phyloP scores from a whole-genome alignment of 2,329 filamentous ascomycete genomes.

The Penicillium sp. region DNA sequence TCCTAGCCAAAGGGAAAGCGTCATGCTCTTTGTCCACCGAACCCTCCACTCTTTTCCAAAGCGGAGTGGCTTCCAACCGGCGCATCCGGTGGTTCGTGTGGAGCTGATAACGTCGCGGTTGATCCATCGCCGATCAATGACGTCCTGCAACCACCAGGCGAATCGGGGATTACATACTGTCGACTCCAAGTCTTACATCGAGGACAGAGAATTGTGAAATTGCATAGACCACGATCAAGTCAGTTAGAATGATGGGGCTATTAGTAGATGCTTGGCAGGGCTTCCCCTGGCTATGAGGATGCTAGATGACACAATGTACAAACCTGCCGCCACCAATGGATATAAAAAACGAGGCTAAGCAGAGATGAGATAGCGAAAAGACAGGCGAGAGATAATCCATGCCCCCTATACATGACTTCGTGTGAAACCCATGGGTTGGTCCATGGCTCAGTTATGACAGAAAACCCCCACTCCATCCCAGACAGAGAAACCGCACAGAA shows the following conservation, averaged over 20 bases:
- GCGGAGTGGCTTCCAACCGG: too few species aligned
- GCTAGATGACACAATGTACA: constrained; percentile 23
- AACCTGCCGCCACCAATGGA: constrained; percentile 14
- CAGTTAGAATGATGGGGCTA: constrained; percentile 4
- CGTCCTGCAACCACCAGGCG: too few species aligned
- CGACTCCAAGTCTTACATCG: too few species aligned
- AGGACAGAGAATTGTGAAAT: neutral
- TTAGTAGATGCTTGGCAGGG: constrained; percentile 9
- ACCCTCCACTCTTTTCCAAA: too few species aligned
- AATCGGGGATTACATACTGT: too few species aligned
- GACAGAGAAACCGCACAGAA: constrained; percentile 5
- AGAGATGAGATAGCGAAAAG: constrained; percentile 8
- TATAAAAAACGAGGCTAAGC: constrained; percentile 6
- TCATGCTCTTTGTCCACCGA: too few species aligned
- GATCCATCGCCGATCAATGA: too few species aligned
- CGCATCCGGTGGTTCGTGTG: too few species aligned
- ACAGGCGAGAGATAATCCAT: constrained; percentile 4
- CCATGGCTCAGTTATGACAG: constrained; percentile 1
- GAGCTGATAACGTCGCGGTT: too few species aligned
- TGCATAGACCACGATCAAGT: constrained; percentile 1
- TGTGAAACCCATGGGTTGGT: constrained; percentile 4
- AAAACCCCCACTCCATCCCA: constrained; percentile 7
- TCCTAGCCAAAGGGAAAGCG: too few species aligned
- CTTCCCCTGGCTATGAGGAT: constrained; percentile 3
- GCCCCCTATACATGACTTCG: constrained; percentile 17